These are phyloP conservation scores for Cladosporium sp. DNA, from an alignment of 2,329 filamentous ascomycete genomes.

Conservation along the genomic window DNA sequence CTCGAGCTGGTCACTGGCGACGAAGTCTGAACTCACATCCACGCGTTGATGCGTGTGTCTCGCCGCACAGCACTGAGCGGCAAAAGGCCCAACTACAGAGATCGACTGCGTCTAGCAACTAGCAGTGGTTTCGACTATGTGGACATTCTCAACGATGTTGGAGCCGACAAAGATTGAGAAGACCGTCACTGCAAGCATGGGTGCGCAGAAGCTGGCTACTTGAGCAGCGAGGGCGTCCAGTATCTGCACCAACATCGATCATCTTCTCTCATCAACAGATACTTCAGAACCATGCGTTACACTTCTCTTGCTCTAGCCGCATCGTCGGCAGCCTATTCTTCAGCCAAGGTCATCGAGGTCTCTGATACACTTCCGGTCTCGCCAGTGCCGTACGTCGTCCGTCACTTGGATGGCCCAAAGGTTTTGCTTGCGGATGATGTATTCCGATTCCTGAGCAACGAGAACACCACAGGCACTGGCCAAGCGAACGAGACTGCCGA, in stretches of 20 bases:
- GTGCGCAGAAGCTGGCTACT: background rate
- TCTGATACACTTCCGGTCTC: background rate
- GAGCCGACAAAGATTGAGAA: background rate
- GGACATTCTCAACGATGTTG: background rate
- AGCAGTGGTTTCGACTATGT: background rate
- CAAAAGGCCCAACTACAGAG: background rate
- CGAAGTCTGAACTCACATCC: background rate
- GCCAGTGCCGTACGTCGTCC: constrained; percentile 6
- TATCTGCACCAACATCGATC: background rate
- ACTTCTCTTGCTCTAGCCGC: background rate
- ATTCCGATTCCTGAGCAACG: constrained; percentile 4
- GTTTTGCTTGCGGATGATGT: constrained; percentile 8
- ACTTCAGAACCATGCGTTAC: background rate
- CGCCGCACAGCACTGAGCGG: background rate
- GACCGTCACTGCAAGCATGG: background rate
- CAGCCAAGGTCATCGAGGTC: constrained; percentile 6
- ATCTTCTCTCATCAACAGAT: background rate
- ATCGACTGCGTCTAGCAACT: background rate
- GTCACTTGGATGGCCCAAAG: constrained; percentile 10
- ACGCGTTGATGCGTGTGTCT: background rate
- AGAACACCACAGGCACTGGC: constrained; percentile 3
- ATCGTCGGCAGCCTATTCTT: background rate
- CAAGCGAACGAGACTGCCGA: background rate
- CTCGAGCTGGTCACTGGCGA: background rate
- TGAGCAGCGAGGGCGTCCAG: background rate